Base-by-base conservation (phyloP, 495 filamentous ascomycete species). In the Copromyces sp. region DNA sequence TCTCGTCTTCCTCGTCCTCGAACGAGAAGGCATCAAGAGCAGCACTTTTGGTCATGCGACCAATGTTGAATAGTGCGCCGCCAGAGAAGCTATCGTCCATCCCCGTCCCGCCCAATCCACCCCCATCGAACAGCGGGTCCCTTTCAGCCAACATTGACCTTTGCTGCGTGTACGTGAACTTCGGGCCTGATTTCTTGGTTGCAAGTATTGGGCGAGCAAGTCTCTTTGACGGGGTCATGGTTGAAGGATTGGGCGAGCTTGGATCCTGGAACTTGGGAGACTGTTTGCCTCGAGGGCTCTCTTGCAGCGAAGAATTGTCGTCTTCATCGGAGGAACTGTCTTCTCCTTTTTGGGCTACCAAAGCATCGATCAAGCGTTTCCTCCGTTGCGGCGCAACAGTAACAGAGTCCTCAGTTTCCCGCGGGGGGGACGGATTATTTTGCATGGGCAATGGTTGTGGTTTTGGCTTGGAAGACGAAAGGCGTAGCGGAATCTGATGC, bases 361-460 rank as follows among this genome's bases (percentile, higher is more conserved):
- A 78, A 37, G 82, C 80, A 79, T 90, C 88, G 71, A 90, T 88
- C 37, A 90, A 70, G 20, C 88, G 83, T 70, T 81, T 84, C 42
- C 84, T 85, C 20, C 81, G 81, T 3, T 73, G 37, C 32, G 39
- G 69, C 32, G 9, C 69, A 35, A 6, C 39, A 6, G 40, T 68
- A 41, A 6, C 47, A 24, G 24, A 47, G 73, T 12, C 69, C 40
- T 5, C 39, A 24, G 37, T 71, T 32, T 73, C 17, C 24, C 68
- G 61, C 17, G 65, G 70, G 1, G 68, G 76, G 7, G 69, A 72
- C 69, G 75, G n/a, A 32, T 77, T 72, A 20, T 47, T 77, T 37
- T 68, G 24, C 9, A 59, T 45, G 24, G 77, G 41, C 7, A 71
- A 45, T 16, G 69, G 70, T 5, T 74, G 72, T 16, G 70, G 73